Percentiles rank a stretch among this genome's conserved stretches.
These are phyloP conservation scores for Petunia axillaris DNA, from an alignment of 257 asterid genomes.

Conservation along the genomic window DNA sequence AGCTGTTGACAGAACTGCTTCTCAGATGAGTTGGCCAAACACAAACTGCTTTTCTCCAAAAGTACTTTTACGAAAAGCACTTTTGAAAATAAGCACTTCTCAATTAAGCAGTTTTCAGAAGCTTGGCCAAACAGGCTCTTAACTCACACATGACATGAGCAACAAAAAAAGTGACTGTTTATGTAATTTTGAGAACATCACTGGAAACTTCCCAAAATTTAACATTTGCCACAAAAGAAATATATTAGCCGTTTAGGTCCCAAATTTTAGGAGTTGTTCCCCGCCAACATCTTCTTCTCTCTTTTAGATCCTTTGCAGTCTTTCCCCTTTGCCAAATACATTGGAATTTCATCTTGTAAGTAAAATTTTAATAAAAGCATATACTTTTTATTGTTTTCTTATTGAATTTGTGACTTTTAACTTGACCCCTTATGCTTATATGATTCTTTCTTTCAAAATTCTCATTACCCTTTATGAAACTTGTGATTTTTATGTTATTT, in stretches of 20 bases:
- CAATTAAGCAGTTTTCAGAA: too few relatives aligned
- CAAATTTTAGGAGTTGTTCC: background rate
- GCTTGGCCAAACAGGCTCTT: too few relatives aligned
- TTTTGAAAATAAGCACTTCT: too few relatives aligned
- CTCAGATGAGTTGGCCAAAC: too few relatives aligned
- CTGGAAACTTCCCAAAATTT: too few relatives aligned
- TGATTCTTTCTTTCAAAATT: background rate
- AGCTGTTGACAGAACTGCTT: too few relatives aligned
- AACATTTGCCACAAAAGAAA: background rate
- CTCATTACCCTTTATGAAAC: background rate
- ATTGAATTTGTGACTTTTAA: background rate
- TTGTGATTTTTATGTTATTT: background rate
- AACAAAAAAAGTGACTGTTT: too few relatives aligned
- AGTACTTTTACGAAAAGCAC: too few relatives aligned
- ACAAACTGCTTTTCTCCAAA: too few relatives aligned
- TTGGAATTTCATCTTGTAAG: background rate
- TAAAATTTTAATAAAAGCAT: background rate
- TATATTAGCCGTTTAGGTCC: background rate
- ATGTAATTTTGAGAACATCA: too few relatives aligned
- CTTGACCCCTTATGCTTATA: background rate
- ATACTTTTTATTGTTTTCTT: background rate
- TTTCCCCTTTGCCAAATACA: background rate
- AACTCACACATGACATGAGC: too few relatives aligned
- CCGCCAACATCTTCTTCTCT: constrained; percentile 3
- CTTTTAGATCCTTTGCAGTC: background rate